These are phyloP conservation scores for Dispira simplex DNA, from an alignment of 192 early-diverging fungal genomes.

Conservation along the genomic window DNA sequence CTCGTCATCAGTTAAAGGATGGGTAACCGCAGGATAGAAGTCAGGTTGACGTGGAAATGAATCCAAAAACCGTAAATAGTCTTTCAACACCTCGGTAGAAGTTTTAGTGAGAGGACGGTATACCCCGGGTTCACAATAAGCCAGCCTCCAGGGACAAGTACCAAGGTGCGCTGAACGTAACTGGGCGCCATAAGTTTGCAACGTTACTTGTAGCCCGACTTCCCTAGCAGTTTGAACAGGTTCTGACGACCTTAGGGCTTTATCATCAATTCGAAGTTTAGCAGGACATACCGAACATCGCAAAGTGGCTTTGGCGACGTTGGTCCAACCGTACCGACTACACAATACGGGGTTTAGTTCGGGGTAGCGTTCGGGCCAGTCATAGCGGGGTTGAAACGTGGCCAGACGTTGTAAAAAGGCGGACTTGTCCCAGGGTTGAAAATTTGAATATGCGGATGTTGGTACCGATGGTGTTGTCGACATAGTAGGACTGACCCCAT, in stretches of 20 bases:
- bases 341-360: slow-evolving; percentile 24
- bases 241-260: slow-evolving; percentile 20
- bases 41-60: neutral
- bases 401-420: slow-evolving; percentile 25
- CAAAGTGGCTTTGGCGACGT: slow-evolving; percentile 24
- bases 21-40: slow-evolving; percentile 17
- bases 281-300: slow-evolving; percentile 23
- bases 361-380: slow-evolving; percentile 24
- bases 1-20: slow-evolving; percentile 15
- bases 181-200: slow-evolving; percentile 20
- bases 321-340: slow-evolving; percentile 28
- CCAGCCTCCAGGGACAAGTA: slow-evolving; percentile 23
- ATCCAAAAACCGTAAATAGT: neutral
- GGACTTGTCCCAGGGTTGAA: slow-evolving; percentile 27
- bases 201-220: neutral
- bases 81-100: neutral
- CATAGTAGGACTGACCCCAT: neutral
- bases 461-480: neutral
- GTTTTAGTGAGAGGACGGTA: slow-evolving; percentile 22
- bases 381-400: slow-evolving; percentile 24
- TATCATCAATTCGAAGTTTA: slow-evolving; percentile 19
- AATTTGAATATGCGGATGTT: neutral
- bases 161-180: slow-evolving; percentile 24
- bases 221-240: slow-evolving; percentile 20
- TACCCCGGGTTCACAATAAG: slow-evolving; percentile 16